Evolutionary conservation across 495 filamentous ascomycete genomes (phyloP).

Genomic region (Neurospora sp.): DNA sequence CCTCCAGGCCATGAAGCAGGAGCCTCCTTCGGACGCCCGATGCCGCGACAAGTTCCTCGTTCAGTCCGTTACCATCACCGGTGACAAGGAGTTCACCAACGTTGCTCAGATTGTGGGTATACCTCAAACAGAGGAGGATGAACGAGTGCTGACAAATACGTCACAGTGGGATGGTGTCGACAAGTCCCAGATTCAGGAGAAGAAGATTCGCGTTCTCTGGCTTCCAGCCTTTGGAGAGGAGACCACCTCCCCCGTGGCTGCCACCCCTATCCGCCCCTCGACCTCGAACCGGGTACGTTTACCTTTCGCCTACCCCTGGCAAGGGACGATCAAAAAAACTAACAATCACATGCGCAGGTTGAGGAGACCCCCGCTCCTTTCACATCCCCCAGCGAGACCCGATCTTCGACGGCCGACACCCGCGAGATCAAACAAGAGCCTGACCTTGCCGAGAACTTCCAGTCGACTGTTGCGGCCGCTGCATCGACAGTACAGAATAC

Average conservation of each 20-base stretch:
- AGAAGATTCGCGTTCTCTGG: constrained; percentile 91
- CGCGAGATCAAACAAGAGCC: constrained; percentile 32
- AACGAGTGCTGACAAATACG: constrained; percentile 15
- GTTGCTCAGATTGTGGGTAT: constrained; percentile 67
- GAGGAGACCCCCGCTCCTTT: constrained; percentile 20
- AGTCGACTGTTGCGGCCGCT: constrained; percentile 23
- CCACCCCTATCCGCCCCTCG: constrained; percentile 18
- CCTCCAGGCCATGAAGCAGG: constrained; percentile 94
- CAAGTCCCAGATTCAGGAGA: constrained; percentile 73
- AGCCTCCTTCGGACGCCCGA: constrained; percentile 73
- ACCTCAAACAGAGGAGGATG: not conserved
- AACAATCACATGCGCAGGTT: constrained; percentile 9
- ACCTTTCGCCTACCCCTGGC: not conserved
- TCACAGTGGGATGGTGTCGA: constrained; percentile 65
- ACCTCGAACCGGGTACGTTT: constrained; percentile 21
- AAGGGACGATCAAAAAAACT: not conserved
- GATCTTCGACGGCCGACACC: constrained; percentile 22
- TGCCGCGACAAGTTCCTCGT: constrained; percentile 98
- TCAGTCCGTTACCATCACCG: constrained; percentile 78
- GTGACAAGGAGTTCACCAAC: constrained; percentile 72
- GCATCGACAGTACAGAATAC: constrained; percentile 24
- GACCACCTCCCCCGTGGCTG: constrained; percentile 4
- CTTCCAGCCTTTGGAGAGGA: constrained; percentile 36
- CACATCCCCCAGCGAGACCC: constrained; percentile 8
- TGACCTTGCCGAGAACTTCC: constrained; percentile 15